These are phyloP conservation scores for Dalbergia oliveri DNA, from an alignment of 306 rosid genomes.

Conservation along the genomic window DNA sequence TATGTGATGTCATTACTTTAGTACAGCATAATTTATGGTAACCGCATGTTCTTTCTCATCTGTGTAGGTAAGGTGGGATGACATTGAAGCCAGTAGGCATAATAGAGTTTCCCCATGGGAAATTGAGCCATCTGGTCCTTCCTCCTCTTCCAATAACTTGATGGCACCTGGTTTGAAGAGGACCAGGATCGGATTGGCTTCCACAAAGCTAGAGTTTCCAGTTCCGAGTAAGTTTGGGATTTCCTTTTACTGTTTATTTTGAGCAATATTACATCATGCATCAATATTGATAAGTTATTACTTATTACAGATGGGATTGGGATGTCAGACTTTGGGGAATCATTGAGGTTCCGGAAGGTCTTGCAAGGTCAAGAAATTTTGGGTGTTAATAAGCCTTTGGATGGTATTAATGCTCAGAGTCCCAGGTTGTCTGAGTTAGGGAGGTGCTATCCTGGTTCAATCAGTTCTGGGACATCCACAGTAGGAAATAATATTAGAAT, in stretches of 20 bases:
- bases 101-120: constrained; percentile 99
- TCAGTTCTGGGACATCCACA: constrained; percentile 60
- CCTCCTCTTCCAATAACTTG: constrained; percentile 64
- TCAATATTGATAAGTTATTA: constrained; percentile 23
- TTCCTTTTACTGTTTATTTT: background rate
- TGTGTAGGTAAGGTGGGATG: constrained; percentile 97
- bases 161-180: constrained; percentile 84
- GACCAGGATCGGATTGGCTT: constrained; percentile 72
- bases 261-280: background rate
- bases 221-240: constrained; percentile 64
- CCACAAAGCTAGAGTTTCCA: constrained; percentile 72
- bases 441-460: constrained; percentile 74
- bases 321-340: constrained; percentile 92
- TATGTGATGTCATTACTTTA: background rate
- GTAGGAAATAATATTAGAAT: constrained; percentile 66
- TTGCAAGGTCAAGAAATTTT: constrained; percentile 99
- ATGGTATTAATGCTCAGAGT: constrained; percentile 61
- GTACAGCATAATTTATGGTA: background rate
- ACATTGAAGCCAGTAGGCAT: constrained; percentile 69
- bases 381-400: constrained; percentile 68
- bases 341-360: constrained; percentile 97
- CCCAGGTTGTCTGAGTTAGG: constrained; percentile 67
- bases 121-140: constrained; percentile 85
- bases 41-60: background rate
- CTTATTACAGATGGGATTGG: constrained; percentile 80